Evolutionary conservation across 78 protist species (phyloP).

Genomic region (Emiliania huxleyi): DNA sequence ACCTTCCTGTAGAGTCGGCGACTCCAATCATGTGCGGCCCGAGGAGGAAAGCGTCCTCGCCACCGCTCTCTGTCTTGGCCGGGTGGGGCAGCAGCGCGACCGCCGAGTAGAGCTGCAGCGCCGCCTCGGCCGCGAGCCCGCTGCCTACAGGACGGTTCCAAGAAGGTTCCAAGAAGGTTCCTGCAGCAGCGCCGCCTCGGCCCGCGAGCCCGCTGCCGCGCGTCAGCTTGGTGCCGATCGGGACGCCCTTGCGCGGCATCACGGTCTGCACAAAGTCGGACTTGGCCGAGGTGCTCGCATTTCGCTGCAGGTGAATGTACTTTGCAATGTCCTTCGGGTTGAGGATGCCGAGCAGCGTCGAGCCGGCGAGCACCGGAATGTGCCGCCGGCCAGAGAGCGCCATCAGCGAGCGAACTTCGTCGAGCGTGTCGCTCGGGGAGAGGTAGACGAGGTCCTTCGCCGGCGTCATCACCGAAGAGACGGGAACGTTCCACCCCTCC

Average conservation of each 20-base stretch:
- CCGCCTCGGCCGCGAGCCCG: not conserved
- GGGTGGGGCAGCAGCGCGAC: not conserved
- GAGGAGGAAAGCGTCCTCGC: slow-evolving; percentile 6
- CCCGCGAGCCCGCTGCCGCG: no score
- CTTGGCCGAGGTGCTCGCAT: not conserved
- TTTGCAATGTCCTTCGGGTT: not conserved
- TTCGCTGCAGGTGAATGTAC: not conserved
- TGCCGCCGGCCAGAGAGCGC: not conserved
- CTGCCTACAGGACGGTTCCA: no score
- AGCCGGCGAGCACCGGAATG: not conserved
- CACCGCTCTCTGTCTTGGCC: not conserved
- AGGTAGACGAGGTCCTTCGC: not conserved
- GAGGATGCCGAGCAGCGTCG: not conserved
- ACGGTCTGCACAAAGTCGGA: not conserved
- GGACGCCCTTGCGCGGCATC: not conserved
- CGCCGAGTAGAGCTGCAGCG: not conserved
- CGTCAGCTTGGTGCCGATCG: not conserved
- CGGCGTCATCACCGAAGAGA: not conserved
- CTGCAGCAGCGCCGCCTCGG: no score
- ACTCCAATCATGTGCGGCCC: slow-evolving; percentile 22
- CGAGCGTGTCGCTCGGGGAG: not conserved
- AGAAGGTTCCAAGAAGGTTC: no score
- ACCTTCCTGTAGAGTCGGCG: no score
- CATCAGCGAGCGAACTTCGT: not conserved
- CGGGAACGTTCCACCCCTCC: not conserved